Evolutionary conservation across 371 early-diverging fungal genomes (phyloP).

Genomic region (Mucor circinelloides): DNA sequence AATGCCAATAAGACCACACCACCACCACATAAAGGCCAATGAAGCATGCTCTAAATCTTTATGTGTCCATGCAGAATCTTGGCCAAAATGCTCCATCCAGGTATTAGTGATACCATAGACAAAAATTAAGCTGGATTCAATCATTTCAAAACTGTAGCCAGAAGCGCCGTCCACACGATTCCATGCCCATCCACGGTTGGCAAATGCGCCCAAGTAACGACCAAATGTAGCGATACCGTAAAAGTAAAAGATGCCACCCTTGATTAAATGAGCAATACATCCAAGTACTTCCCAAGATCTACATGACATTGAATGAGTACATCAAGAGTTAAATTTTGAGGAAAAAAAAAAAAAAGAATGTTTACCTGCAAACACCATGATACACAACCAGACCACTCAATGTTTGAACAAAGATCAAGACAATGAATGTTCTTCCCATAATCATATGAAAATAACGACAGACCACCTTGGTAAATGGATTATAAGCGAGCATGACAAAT

Average conservation of each 20-base stretch:
- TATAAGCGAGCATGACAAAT: constrained; percentile 41
- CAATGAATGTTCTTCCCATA: constrained; percentile 43
- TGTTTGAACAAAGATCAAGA: constrained; percentile 50
- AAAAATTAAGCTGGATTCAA: constrained; percentile 52
- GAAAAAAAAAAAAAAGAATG: background rate
- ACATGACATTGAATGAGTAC: background rate
- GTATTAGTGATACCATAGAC: constrained; percentile 67
- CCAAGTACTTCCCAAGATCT: constrained; percentile 49
- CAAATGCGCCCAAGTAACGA: constrained; percentile 53
- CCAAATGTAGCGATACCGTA: constrained; percentile 50
- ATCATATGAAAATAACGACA: constrained; percentile 44
- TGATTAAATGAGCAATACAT: constrained; percentile 54
- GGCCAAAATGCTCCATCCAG: constrained; percentile 66
- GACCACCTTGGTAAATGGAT: constrained; percentile 44
- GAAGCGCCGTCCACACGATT: constrained; percentile 39
- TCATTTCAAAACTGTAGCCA: constrained; percentile 52
- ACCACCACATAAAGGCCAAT: constrained; percentile 68
- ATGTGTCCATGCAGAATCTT: constrained; percentile 57
- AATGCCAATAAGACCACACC: constrained; percentile 62
- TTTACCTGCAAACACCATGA: constrained; percentile 51
- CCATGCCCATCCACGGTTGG: constrained; percentile 56
- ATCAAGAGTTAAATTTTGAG: background rate
- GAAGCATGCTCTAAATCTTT: constrained; percentile 70
- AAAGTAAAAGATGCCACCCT: constrained; percentile 55
- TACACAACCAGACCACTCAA: constrained; percentile 51